A percentile compares a stretch with the other conserved stretches of the same genome.
Conservation (phyloP, 2,329 filamentous ascomycete species). For the Aspergillus novoparasiticus region DNA sequence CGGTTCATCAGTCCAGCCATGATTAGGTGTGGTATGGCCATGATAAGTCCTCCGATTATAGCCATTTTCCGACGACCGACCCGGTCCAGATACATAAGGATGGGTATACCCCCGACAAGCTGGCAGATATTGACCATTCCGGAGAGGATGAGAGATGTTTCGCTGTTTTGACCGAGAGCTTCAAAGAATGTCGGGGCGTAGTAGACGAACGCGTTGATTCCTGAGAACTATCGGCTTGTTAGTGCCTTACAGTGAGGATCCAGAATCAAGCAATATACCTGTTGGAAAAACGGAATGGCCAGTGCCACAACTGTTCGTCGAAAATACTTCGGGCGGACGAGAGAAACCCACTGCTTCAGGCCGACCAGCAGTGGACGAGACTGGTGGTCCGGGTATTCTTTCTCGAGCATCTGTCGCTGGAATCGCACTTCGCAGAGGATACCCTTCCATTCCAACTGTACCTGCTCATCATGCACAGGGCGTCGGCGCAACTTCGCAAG, state of each 20-base stretch:
- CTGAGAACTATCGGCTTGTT: slow-evolving; percentile 32
- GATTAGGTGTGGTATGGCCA: slow-evolving; percentile 32
- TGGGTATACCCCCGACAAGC: slow-evolving; percentile 31
- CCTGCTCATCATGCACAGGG: slow-evolving; percentile 47
- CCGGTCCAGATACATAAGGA: slow-evolving; percentile 34
- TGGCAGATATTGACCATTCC: slow-evolving; percentile 42
- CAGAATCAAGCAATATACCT: not conserved
- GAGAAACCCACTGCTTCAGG: not conserved
- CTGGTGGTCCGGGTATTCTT: not conserved
- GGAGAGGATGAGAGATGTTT: slow-evolving; percentile 33
- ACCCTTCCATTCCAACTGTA: slow-evolving; percentile 51
- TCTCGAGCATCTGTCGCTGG: slow-evolving; percentile 32
- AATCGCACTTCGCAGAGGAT: slow-evolving; percentile 55
- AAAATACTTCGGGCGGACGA: slow-evolving; percentile 1
- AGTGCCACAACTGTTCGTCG: slow-evolving; percentile 31
- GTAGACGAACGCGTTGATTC: slow-evolving; percentile 54
- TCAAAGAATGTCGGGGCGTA: slow-evolving; percentile 52
- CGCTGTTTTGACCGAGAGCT: slow-evolving; percentile 39
- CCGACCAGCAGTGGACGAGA: not conserved
- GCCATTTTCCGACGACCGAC: slow-evolving; percentile 33
- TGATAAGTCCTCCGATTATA: slow-evolving; percentile 33
- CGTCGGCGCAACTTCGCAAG: slow-evolving; percentile 51
- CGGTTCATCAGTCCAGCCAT: slow-evolving; percentile 29
- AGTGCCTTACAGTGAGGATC: not conserved
- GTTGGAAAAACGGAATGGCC: slow-evolving; percentile 50